These are phyloP conservation scores for Micractinium sp. DNA, from an alignment of 139 green algal genomes.

Conservation along the genomic window DNA sequence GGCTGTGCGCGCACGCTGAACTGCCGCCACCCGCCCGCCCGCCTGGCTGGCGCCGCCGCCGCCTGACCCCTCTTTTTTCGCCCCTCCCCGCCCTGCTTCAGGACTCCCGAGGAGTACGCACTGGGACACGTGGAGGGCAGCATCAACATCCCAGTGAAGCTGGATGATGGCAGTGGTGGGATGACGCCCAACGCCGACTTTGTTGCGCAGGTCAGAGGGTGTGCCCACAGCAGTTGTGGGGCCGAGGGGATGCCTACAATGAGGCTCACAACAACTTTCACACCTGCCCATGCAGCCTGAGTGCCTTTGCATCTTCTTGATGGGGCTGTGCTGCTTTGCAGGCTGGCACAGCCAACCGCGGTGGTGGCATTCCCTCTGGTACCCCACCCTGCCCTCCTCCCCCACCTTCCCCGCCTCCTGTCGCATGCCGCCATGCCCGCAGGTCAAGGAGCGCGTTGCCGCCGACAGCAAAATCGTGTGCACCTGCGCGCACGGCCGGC, in stretches of 20 bases:
- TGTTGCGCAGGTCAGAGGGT: not conserved
- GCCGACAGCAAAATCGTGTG: not conserved
- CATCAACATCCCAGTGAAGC: constrained; percentile 16
- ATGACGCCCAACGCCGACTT: not conserved
- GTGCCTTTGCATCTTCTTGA: too few species aligned
- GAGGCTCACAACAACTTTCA: too few species aligned
- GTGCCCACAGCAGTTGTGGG: too few species aligned
- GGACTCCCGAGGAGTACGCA: constrained; percentile 17
- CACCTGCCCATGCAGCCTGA: too few species aligned
- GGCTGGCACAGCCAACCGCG: too few species aligned
- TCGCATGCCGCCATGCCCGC: not conserved
- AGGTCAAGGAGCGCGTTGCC: constrained; percentile 1
- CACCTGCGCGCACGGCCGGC: constrained; percentile 21
- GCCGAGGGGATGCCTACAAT: too few species aligned
- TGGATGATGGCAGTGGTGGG: not conserved
- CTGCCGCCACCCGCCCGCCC: not conserved
- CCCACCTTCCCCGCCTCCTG: too few species aligned
- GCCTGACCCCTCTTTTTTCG: not conserved
- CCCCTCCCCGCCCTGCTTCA: not conserved
- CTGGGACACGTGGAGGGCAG: constrained; percentile 5
- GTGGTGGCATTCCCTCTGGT: too few species aligned
- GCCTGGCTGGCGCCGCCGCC: too few species aligned
- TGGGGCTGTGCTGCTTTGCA: too few species aligned
- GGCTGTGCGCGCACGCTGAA: not conserved
- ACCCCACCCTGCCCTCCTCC: too few species aligned